These are phyloP conservation scores for Heliamphora exappendiculata DNA, from an alignment of 148 eudicot genomes.

Conservation along the genomic window DNA sequence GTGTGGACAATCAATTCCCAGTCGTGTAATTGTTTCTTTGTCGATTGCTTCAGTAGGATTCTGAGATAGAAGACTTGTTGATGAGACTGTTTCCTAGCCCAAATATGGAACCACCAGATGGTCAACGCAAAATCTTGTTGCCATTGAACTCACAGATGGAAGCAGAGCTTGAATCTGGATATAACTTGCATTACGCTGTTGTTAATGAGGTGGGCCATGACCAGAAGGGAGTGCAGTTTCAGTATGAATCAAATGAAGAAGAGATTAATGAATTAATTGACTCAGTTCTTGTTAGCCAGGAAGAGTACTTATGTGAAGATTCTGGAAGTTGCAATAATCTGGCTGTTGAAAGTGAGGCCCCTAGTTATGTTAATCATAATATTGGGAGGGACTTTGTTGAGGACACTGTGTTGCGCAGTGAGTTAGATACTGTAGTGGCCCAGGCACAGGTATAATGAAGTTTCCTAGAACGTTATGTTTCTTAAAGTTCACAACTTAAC, in stretches of 20 bases:
- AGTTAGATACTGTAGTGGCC: conserved; percentile 41
- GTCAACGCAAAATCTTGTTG: conserved; percentile 28
- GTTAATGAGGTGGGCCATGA: conserved; percentile 20
- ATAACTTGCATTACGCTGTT: conserved; percentile 10
- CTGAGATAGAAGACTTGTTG: conserved; percentile 29
- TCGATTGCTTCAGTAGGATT: conserved; percentile 44
- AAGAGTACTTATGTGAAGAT: conserved; percentile 23
- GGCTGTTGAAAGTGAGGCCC: conserved; percentile 19
- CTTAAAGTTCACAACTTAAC: background rate
- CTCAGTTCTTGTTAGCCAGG: conserved; percentile 30
- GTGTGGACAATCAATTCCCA: background rate
- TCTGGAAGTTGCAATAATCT: conserved; percentile 13
- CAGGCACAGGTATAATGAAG: conserved; percentile 26
- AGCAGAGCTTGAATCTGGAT: conserved; percentile 28
- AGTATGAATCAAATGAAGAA: conserved; percentile 28
- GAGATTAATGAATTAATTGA: conserved; percentile 41
- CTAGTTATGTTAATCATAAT: background rate
- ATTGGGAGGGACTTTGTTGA: conserved; percentile 15
- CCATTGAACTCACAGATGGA: conserved; percentile 35
- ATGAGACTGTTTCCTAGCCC: conserved; percentile 17
- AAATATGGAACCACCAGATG: conserved; percentile 19
- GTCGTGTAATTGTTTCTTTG: background rate
- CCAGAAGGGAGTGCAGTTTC: conserved; percentile 26
- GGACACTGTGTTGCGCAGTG: conserved; percentile 48
- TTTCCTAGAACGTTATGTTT: background rate